Conservation (phyloP, 345 rosid genomes). For the Noccaea bulbosa region DNA sequence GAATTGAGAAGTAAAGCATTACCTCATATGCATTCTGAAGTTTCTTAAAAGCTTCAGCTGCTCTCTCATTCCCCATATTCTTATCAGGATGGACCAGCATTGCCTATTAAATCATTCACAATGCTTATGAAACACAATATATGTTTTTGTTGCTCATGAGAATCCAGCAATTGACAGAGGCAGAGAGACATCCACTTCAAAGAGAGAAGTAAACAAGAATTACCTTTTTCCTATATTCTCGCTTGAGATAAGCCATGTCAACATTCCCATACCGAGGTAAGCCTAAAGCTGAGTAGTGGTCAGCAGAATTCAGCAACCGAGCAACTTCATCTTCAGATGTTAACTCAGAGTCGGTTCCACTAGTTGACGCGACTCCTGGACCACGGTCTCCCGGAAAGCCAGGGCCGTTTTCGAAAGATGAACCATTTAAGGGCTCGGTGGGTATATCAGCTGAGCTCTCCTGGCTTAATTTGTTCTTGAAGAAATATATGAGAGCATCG, state of each 20-base stretch:
- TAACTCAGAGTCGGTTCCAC: conserved; percentile 77
- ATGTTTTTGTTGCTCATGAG: conserved; percentile 5
- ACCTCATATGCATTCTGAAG: conserved; percentile 99
- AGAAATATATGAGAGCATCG: conserved; percentile 75
- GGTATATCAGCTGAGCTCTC: conserved; percentile 53
- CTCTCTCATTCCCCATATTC: conserved; percentile 98
- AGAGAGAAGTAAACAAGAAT: conserved; percentile 31
- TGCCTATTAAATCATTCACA: conserved; percentile 66
- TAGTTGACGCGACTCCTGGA: conserved; percentile 84
- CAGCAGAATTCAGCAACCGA: conserved; percentile 75
- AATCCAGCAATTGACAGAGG: conserved; percentile 12
- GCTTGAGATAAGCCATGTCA: conserved; percentile 73
- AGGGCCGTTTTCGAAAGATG: conserved; percentile 65
- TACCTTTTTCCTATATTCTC: conserved; percentile 97
- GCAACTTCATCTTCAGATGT: conserved; percentile 93
- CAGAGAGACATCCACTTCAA: conserved; percentile 11
- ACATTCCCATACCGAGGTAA: conserved; percentile 63
- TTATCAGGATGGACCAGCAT: conserved; percentile 99
- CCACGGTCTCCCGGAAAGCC: conserved; percentile 67
- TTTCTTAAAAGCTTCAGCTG: conserved; percentile 97
- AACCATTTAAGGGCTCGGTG: conserved; percentile 58
- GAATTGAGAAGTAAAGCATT: conserved; percentile 20
- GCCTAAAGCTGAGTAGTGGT: conserved; percentile 88
- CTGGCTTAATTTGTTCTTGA: conserved; percentile 65
- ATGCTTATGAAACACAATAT: too few species aligned